Evolutionary conservation across 345 rosid genomes (phyloP).

Genomic region (Eucalyptus albens): DNA sequence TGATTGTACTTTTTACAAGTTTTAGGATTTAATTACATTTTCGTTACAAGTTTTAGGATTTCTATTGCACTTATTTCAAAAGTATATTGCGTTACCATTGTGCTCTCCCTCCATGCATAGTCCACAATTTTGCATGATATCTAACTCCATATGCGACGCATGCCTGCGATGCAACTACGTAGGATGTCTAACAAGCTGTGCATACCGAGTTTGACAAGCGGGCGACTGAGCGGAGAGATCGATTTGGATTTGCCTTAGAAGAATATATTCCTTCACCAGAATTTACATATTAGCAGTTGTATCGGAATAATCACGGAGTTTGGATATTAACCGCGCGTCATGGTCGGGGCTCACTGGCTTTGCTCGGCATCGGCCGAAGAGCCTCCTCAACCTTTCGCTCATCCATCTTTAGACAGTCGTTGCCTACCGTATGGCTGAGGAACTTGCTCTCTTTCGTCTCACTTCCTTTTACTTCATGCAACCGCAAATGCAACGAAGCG

Average conservation of each 20-base stretch:
- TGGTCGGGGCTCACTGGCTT: not conserved
- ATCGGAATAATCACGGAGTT: not conserved
- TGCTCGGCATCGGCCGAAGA: not conserved
- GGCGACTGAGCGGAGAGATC: not conserved
- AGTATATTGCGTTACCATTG: not conserved
- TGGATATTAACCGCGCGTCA: not conserved
- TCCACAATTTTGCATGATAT: not conserved
- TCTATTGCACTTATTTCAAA: accelerated
- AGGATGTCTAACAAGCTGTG: not conserved
- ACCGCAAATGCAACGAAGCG: not conserved
- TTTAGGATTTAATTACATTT: accelerated
- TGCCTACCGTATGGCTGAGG: no score
- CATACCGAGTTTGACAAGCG: not conserved
- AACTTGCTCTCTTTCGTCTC: not conserved
- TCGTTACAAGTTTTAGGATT: accelerated
- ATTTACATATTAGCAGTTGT: not conserved
- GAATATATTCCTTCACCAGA: not conserved
- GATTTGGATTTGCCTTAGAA: not conserved
- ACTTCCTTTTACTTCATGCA: not conserved
- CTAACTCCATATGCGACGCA: not conserved
- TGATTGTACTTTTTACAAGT: no score
- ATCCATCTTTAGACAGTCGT: not conserved
- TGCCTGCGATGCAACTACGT: no score
- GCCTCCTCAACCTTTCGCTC: not conserved
- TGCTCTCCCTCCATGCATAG: not conserved